phyloP scores from a whole-genome alignment of 2,329 filamentous ascomycete species.

The Exophiala phaeomuriformis region DNA sequence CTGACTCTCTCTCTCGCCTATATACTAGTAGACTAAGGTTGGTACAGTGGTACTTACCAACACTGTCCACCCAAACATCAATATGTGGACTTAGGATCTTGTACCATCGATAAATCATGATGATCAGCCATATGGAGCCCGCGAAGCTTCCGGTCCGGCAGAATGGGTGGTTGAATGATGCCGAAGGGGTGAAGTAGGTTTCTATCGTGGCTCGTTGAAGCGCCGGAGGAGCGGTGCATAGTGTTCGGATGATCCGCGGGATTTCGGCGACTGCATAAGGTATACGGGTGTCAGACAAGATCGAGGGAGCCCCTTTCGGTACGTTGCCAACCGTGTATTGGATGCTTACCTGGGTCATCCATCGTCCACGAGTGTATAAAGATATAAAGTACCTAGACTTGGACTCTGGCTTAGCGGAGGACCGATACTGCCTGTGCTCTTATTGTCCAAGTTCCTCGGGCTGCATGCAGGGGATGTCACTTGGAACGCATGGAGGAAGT shows the following conservation, averaged over 20 bases:
- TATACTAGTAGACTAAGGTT: too few species aligned
- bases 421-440: too few species aligned
- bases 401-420: too few species aligned
- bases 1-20: too few species aligned
- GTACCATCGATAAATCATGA: conserved; percentile 72
- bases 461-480: too few species aligned
- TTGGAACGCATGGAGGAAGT: too few species aligned
- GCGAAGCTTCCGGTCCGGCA: conserved; percentile 56
- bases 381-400: too few species aligned
- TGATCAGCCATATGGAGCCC: conserved; percentile 60
- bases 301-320: not conserved
- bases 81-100: conserved; percentile 73
- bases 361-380: conserved; percentile 2
- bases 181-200: conserved; percentile 64
- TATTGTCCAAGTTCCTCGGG: too few species aligned
- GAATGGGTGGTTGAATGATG: conserved; percentile 71
- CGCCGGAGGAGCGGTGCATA: conserved; percentile 60
- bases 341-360: conserved; percentile 22
- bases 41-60: conserved; percentile 40
- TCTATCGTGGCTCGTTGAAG: conserved; percentile 60
- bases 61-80: conserved; percentile 56
- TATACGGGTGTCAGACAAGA: not conserved
- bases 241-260: conserved; percentile 55
- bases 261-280: conserved; percentile 44
- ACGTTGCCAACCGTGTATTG: not conserved